Base-by-base conservation (phyloP, 2,329 filamentous ascomycete genomes). In the Fusarium luffae region DNA sequence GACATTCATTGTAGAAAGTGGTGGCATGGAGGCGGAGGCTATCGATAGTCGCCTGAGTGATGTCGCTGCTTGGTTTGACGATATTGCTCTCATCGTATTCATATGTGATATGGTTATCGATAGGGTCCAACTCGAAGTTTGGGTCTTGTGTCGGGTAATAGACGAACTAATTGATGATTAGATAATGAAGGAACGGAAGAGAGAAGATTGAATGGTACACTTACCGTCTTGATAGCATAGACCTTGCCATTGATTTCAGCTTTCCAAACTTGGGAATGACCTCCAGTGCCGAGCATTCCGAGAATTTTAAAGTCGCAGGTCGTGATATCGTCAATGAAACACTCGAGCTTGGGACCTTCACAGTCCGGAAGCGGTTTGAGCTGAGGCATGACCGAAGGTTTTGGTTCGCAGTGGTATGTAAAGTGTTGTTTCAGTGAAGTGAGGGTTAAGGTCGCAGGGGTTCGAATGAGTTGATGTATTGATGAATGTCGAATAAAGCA, bases 71-170 rank as follows among this genome's bases (percentile, higher is more conserved):
- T 37, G 34, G 34, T 7, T 7, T 37, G 34, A 12, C 10, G 11
- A 5, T 5, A 28, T 21, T 21, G 4, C 21, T 21, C 9, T 7
- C 18, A 37, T 12, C 18, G 4, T 37, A n/a, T 37, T 37, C 5
- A 37, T 37, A 37, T 7, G 0, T 2, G 34, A 37, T n/a, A 12
- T 7, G 5, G 18, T n/a, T 6, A 7, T 37, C 34, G 34, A 37
- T 37, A 32, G 30, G 30, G 14, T 9, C 7, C 7, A 32, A 7
- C 4, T 1, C 0, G 30, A 32, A 37, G 10, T 2, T 0, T 37
- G 34, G 34, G 0, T n/a, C 18, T 12, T 37, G 34, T 37, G 34
- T 37, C 34, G 10, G 2, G 5, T 12, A 1, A 37, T 37, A 37
- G 10, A 37, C 4, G 34, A 37, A 37, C 34, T 37, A 12, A 12